Percentiles rank a stretch among this genome's conserved stretches.
phyloP scores from a whole-genome alignment of 2,329 filamentous ascomycete species.

The Neofusicoccum parvum region DNA sequence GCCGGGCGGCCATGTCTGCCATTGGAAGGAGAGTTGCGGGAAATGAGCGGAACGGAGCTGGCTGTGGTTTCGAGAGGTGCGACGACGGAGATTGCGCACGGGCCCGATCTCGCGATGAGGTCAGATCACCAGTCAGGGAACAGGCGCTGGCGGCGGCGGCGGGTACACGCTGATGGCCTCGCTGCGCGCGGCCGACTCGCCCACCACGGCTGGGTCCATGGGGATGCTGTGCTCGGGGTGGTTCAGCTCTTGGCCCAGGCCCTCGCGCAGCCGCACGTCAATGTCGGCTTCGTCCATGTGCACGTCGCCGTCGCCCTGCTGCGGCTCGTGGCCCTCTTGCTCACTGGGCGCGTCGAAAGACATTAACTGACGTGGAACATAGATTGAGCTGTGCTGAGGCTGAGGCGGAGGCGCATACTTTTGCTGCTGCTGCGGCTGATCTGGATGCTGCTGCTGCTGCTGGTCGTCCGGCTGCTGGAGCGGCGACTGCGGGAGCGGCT shows the following conservation, averaged over 20 bases:
- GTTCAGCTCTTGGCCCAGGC: conserved; percentile 8
- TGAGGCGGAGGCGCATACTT: conserved; percentile 17
- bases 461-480: neutral
- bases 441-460: neutral
- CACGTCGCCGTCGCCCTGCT: conserved; percentile 1
- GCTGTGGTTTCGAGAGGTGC: conserved; percentile 3
- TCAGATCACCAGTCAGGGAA: conserved; percentile 18
- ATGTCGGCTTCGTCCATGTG: neutral
- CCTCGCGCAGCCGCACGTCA: neutral
- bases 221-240: conserved; percentile 13
- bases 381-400: conserved; percentile 17
- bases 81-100: conserved; percentile 15
- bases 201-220: conserved; percentile 6
- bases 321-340: conserved; percentile 12
- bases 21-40: conserved; percentile 18
- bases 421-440: conserved; percentile 1
- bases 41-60: neutral
- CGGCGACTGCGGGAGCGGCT: conserved; percentile 6
- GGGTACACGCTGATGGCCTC: conserved; percentile 15
- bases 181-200: conserved; percentile 12
- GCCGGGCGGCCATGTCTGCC: conserved; percentile 33
- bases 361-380: conserved; percentile 16
- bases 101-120: conserved; percentile 16
- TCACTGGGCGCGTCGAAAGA: conserved; percentile 12
- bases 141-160: conserved; percentile 19